phyloP scores from a whole-genome alignment of 192 early-diverging fungal species.

The Mortierella alpina region DNA sequence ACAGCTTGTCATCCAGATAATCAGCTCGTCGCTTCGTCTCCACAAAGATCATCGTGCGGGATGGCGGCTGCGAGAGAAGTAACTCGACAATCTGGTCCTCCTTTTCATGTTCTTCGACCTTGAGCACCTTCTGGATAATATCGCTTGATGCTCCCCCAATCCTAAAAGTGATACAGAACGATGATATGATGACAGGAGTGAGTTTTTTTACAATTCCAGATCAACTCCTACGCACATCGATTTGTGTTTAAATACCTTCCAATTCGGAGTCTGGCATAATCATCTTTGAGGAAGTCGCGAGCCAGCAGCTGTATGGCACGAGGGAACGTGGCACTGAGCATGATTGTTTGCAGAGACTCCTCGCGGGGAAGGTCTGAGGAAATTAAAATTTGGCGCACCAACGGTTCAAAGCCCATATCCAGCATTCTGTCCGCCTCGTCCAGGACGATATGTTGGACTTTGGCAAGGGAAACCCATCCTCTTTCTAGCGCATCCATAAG shows the following conservation, averaged over 20 bases:
- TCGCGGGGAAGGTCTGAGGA: constrained; percentile 77
- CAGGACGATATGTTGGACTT: constrained; percentile 77
- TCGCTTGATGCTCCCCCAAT: constrained; percentile 86
- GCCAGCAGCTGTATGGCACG: constrained; percentile 90
- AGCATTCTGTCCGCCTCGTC: constrained; percentile 94
- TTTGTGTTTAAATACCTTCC: constrained; percentile 57
- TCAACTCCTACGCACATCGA: too few relatives aligned
- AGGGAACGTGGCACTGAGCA: constrained; percentile 99
- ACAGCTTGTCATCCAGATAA: constrained; percentile 77
- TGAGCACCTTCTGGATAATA: constrained; percentile 86
- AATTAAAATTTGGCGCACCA: constrained; percentile 90
- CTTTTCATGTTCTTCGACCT: constrained; percentile 76
- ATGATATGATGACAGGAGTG: not conserved
- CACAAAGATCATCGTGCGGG: constrained; percentile 85
- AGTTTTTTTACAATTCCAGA: not conserved
- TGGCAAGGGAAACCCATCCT: constrained; percentile 77
- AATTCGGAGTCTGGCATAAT: constrained; percentile 86
- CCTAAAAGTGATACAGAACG: constrained; percentile 46
- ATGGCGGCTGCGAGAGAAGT: constrained; percentile 63
- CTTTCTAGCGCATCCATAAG: constrained; percentile 92
- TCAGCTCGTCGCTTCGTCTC: constrained; percentile 85
- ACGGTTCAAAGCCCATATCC: constrained; percentile 97
- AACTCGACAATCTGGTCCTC: constrained; percentile 67
- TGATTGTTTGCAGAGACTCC: constrained; percentile 85
- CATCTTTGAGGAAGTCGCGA: constrained; percentile 86